These are phyloP conservation scores for Paecilomyces dactylethromorphus DNA, from an alignment of 2,329 filamentous ascomycete genomes.

Conservation along the genomic window DNA sequence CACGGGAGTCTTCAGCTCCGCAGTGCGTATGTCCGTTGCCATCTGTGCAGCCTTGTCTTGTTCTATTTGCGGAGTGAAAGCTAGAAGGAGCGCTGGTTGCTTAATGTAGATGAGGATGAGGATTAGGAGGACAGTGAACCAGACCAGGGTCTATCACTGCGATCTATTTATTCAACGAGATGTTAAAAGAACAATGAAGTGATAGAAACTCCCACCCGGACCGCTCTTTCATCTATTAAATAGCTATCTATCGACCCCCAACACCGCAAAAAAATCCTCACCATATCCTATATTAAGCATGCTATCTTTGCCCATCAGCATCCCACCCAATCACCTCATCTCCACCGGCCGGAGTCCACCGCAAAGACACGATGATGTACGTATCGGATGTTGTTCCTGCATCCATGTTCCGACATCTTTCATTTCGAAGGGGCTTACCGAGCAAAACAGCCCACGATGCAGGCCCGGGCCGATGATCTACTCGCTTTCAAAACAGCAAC, in stretches of 20 bases:
- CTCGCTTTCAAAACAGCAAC: not conserved
- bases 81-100: not conserved
- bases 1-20: not conserved
- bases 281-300: not conserved
- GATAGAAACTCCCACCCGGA: not conserved
- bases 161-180: not conserved
- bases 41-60: not conserved
- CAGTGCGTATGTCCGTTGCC: not conserved
- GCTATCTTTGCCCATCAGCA: not conserved
- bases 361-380: not conserved
- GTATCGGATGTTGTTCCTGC: not conserved
- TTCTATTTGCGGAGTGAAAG: not conserved
- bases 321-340: not conserved
- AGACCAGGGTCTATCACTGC: not conserved
- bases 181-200: not conserved
- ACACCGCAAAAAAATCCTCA: not conserved
- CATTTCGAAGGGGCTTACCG: not conserved
- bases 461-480: no score
- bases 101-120: no score
- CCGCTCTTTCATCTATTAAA: not conserved
- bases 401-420: not conserved
- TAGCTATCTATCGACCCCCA: not conserved
- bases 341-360: not conserved
- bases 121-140: no score
- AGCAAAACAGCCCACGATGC: no score